Conservation (phyloP, 305 asterid genomes). For the Fraxinus velutina region DNA sequence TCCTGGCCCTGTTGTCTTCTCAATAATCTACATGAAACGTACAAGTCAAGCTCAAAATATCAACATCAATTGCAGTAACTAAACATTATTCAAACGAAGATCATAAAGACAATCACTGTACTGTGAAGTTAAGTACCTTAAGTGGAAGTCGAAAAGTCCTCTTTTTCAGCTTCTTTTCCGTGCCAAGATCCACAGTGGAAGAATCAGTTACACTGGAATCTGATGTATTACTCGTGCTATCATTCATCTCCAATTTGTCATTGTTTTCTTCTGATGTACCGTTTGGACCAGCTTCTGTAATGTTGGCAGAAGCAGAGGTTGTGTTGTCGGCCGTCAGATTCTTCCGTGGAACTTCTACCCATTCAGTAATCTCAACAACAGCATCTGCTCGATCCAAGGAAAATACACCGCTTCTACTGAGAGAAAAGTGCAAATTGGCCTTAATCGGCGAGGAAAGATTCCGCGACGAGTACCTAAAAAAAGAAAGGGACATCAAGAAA, state of each 20-base stretch:
- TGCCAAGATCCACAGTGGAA: conserved; percentile 50
- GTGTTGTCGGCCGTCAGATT: conserved; percentile 75
- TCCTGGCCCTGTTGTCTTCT: conserved; percentile 82
- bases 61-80: conserved; percentile 3
- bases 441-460: conserved; percentile 92
- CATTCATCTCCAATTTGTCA: conserved; percentile 45
- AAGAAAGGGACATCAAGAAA: conserved; percentile 18
- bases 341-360: conserved; percentile 94
- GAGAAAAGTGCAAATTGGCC: conserved; percentile 91
- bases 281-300: conserved; percentile 46
- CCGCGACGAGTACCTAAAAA: conserved; percentile 71
- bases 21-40: conserved; percentile 50
- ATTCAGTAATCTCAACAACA: conserved; percentile 84
- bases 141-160: conserved; percentile 83
- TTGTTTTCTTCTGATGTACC: conserved; percentile 55
- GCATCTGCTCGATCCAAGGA: conserved; percentile 92
- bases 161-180: conserved; percentile 87
- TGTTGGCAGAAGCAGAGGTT: conserved; percentile 59
- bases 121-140: conserved; percentile 43
- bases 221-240: conserved; percentile 37
- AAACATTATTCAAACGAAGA: conserved; percentile 6
- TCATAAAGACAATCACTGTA: not conserved
- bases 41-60: conserved; percentile 15
- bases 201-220: conserved; percentile 47
- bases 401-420: conserved; percentile 89